Evolutionary conservation across 352 stramenopile genomes (phyloP).

Genomic region (Globisporangium ultimum): DNA sequence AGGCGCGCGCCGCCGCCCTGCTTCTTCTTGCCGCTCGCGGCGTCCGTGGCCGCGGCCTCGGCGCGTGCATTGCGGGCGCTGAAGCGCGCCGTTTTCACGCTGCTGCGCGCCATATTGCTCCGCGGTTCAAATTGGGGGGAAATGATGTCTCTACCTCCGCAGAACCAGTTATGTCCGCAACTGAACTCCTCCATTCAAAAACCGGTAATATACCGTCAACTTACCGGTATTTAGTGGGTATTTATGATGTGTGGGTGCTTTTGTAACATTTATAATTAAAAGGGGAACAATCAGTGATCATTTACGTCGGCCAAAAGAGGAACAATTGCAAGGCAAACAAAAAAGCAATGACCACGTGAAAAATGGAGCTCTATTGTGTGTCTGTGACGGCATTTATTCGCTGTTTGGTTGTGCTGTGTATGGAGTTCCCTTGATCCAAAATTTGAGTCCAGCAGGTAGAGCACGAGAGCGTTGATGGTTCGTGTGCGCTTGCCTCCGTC

Average conservation of each 20-base stretch:
- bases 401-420: not conserved
- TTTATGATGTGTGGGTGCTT: no score
- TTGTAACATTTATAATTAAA: no score
- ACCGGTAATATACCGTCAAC: not conserved
- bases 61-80: constrained; percentile 2
- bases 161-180: not conserved
- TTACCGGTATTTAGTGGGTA: not conserved
- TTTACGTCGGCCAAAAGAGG: no score
- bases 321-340: no score
- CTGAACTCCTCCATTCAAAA: not conserved
- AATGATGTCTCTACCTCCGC: not conserved
- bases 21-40: constrained; percentile 4
- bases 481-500: not conserved
- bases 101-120: not conserved
- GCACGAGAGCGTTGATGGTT: not conserved
- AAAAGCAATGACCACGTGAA: no score
- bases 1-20: constrained; percentile 12
- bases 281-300: no score
- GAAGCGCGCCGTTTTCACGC: constrained; percentile 3
- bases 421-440: not conserved
- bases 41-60: not conserved
- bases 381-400: no score
- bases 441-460: no score
- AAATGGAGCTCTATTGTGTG: no score
- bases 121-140: not conserved